Percentiles rank a stretch among this genome's conserved stretches.
These are phyloP conservation scores for Hypoxylon rubiginosum DNA, from an alignment of 2,329 filamentous ascomycete genomes.

Conservation along the genomic window DNA sequence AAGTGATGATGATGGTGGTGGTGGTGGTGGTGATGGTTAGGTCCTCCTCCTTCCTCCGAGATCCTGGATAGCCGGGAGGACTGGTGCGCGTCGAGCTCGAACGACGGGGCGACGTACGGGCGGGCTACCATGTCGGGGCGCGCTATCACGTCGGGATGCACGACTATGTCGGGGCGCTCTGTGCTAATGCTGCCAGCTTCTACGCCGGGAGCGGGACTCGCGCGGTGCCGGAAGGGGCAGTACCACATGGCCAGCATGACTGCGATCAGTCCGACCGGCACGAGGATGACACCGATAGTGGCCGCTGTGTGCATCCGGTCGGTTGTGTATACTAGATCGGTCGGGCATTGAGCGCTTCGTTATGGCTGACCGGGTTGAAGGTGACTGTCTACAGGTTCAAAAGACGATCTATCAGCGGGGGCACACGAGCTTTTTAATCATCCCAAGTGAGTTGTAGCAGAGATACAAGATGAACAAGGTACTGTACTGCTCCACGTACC, in stretches of 20 bases:
- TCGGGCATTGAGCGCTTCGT: conserved; percentile 23
- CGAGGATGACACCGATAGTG: conserved; percentile 35
- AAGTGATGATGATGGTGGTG: not conserved
- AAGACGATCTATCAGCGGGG: not conserved
- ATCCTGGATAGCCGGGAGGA: conserved; percentile 35
- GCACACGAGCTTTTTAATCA: conserved; percentile 6
- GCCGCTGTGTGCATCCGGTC: conserved; percentile 32
- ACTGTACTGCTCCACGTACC: conserved; percentile 9
- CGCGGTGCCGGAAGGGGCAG: conserved; percentile 27
- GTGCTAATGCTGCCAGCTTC: conserved; percentile 1
- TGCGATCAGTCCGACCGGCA: conserved; percentile 35
- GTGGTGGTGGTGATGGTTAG: conserved; percentile 8
- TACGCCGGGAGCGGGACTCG: conserved; percentile 3
- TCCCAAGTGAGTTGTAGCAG: conserved; percentile 3
- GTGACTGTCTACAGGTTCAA: conserved; percentile 3
- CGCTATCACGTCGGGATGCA: conserved; percentile 3
- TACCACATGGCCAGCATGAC: conserved; percentile 37
- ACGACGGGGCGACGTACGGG: conserved; percentile 22
- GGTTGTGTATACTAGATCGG: conserved; percentile 2
- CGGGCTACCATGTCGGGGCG: conserved; percentile 12
- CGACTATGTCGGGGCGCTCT: not conserved
- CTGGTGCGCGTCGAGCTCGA: conserved; percentile 28
- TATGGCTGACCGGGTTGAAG: conserved; percentile 1
- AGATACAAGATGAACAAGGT: conserved; percentile 2
- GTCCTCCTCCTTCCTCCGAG: conserved; percentile 36